phyloP scores from a whole-genome alignment of 768 basidiomycete genomes.

The Leccinellum luteum region DNA sequence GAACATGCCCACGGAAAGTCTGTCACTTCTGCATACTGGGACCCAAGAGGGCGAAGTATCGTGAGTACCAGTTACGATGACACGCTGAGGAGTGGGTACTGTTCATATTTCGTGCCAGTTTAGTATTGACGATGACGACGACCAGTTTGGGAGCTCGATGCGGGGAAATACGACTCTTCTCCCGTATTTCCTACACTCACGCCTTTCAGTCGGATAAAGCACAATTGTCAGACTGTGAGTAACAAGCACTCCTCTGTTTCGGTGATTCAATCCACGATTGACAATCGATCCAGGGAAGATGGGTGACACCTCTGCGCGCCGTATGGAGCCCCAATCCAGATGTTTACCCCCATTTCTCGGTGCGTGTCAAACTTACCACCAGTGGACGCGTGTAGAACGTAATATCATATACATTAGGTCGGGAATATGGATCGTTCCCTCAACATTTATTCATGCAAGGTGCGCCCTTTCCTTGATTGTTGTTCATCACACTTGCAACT shows the following conservation, averaged over 20 bases:
- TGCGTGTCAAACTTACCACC: constrained; percentile 31
- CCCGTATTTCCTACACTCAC: constrained; percentile 56
- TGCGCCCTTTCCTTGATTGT: constrained; percentile 20
- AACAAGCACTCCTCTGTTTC: background rate
- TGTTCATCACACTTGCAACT: background rate
- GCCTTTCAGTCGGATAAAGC: constrained; percentile 60
- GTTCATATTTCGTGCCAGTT: background rate
- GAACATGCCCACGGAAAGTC: constrained; percentile 73
- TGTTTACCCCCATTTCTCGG: constrained; percentile 81
- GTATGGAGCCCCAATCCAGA: constrained; percentile 80
- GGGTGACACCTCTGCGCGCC: constrained; percentile 75
- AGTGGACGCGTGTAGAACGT: background rate
- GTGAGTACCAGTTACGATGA: constrained; percentile 88
- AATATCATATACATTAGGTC: constrained; percentile 41
- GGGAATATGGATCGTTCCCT: constrained; percentile 79
- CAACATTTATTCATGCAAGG: constrained; percentile 73
- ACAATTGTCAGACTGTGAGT: constrained; percentile 80
- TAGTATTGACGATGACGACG: constrained; percentile 8
- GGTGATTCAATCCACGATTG: background rate
- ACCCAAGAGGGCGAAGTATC: constrained; percentile 72
- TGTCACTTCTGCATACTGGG: constrained; percentile 84
- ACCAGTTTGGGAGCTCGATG: constrained; percentile 75
- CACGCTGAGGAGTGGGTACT: constrained; percentile 58
- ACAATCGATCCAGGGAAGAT: constrained; percentile 57
- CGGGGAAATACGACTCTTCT: constrained; percentile 45